Evolutionary conservation across 1,284 basidiomycete genomes (phyloP), one percentile per base, ranked within the genome.

Genomic region (Rhodotorula glutinis): DNA sequence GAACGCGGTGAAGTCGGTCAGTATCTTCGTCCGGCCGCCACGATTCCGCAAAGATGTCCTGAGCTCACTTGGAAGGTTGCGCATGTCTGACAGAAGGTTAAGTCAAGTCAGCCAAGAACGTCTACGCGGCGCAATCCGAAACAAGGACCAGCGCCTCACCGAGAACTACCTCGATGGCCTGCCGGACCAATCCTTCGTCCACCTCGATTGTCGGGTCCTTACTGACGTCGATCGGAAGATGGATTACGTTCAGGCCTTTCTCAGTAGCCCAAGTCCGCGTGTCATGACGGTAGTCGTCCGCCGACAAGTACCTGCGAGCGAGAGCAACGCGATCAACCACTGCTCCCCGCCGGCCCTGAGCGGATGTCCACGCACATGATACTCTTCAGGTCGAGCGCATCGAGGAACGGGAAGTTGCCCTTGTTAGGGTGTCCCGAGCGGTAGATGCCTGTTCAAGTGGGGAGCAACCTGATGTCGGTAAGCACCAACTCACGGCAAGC

Each of bases 371-470:
- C 76, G 65, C 66, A 80, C 75, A 81, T 76, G 60, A 81, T 78
- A 16, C 75, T 76, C 64, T 73, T 73, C 25, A 81, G 66, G 4
- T 74, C 73, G n/a, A 81, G 72, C 38, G 75, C 60, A 17, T 69
- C 69, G 33, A 81, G 75, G 58, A 79, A 80, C 0, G 77, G 63
- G 60, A 78, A 78, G 72, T 80, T 80, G 70, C 78, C 77, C 60
- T 70, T 72, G 64, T 80, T 79, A 5, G 80, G 80, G 70, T 80
- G 79, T 0, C 80, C 80, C 11, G 75, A 77, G 17, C 73, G 70
- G 52, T 67, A 70, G 27, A 67, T 63, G 51, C 70, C 66, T 62
- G 54, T 21, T 9, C 43, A 10, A n/a, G n/a, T n/a, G 47, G 47
- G 43, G 25, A 17, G 13, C 16, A 27, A 44, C 33, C 33, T 38